Evolutionary conservation across 805 yeast species (phyloP).

Genomic region (Tetrapisispora pingtungensis): DNA sequence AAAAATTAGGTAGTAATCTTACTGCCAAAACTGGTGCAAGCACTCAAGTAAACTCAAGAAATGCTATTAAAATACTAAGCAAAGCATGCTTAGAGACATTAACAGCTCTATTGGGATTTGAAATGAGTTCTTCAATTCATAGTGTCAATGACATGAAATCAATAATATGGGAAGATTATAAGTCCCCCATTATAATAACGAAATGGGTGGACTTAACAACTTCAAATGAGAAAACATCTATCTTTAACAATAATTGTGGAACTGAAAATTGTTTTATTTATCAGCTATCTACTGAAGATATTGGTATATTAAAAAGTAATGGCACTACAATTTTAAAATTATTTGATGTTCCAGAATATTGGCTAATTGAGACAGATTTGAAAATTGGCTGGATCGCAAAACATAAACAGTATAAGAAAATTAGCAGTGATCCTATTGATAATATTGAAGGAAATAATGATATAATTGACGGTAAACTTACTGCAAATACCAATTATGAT

Average conservation of each 20-base stretch:
- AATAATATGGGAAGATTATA: neutral
- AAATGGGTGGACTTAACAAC: conserved; percentile 98
- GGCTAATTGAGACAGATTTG: conserved; percentile 46
- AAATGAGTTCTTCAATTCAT: conserved; percentile 6
- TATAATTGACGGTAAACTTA: too few relatives aligned
- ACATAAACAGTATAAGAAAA: conserved; percentile 31
- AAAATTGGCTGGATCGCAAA: conserved; percentile 46
- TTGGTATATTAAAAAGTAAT: conserved; percentile 84
- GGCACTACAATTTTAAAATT: conserved; percentile 71
- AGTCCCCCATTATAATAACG: conserved; percentile 37
- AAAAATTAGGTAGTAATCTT: neutral
- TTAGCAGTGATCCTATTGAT: conserved; percentile 32
- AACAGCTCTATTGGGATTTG: conserved; percentile 35
- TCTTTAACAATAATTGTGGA: neutral
- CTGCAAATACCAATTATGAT: neutral
- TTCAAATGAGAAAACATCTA: conserved; percentile 5
- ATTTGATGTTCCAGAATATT: conserved; percentile 51
- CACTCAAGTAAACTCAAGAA: conserved; percentile 28
- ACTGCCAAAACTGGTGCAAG: conserved; percentile 22
- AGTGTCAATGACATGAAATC: neutral
- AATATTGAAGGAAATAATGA: neutral
- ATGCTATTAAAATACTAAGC: conserved; percentile 30
- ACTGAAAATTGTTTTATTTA: conserved; percentile 84
- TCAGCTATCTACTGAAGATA: conserved; percentile 79
- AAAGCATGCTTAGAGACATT: conserved; percentile 38